A percentile compares a stretch with the other conserved stretches of the same genome.
phyloP scores from a whole-genome alignment of 2,329 filamentous ascomycete species.

The Stagonosporopsis vannaccii region DNA sequence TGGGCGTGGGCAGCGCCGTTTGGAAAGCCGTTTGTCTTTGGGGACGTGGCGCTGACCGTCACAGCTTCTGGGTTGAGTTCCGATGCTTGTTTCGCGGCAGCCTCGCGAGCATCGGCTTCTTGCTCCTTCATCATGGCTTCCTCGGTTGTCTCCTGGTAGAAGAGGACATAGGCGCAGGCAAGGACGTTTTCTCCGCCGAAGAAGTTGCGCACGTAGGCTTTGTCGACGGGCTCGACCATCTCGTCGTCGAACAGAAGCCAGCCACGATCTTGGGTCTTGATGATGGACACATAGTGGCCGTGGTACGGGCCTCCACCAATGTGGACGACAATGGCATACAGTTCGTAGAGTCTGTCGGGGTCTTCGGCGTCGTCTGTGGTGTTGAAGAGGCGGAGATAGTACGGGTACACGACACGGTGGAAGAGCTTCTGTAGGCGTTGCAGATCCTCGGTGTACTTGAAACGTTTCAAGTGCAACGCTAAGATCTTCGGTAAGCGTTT shows the following conservation, averaged over 20 bases:
- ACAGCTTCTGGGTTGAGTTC: conserved; percentile 63
- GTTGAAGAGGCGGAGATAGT: conserved; percentile 95
- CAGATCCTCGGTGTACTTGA: conserved; percentile 97
- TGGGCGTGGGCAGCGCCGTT: conserved; percentile 47
- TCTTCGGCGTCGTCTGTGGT: conserved; percentile 95
- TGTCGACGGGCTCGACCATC: conserved; percentile 97
- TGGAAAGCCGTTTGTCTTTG: conserved; percentile 54
- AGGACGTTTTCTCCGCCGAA: conserved; percentile 87
- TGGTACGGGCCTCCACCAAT: conserved; percentile 97
- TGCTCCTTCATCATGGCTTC: conserved; percentile 78
- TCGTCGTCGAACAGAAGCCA: conserved; percentile 98
- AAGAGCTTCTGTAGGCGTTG: conserved; percentile 95
- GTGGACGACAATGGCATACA: conserved; percentile 96
- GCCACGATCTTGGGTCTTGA: conserved; percentile 94
- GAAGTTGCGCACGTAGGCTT: conserved; percentile 94
- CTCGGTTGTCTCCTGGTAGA: conserved; percentile 89
- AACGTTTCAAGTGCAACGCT: conserved; percentile 91
- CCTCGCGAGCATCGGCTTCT: conserved; percentile 73
- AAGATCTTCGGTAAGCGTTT: conserved; percentile 91
- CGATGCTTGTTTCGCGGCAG: conserved; percentile 43
- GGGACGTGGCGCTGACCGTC: conserved; percentile 57
- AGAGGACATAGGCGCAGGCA: conserved; percentile 94
- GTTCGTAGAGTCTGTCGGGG: conserved; percentile 90
- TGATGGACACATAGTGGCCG: conserved; percentile 95
- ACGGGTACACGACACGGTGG: conserved; percentile 95